These are phyloP conservation scores for Penicillium palitans DNA, from an alignment of 2,329 filamentous ascomycete genomes.

Conservation along the genomic window DNA sequence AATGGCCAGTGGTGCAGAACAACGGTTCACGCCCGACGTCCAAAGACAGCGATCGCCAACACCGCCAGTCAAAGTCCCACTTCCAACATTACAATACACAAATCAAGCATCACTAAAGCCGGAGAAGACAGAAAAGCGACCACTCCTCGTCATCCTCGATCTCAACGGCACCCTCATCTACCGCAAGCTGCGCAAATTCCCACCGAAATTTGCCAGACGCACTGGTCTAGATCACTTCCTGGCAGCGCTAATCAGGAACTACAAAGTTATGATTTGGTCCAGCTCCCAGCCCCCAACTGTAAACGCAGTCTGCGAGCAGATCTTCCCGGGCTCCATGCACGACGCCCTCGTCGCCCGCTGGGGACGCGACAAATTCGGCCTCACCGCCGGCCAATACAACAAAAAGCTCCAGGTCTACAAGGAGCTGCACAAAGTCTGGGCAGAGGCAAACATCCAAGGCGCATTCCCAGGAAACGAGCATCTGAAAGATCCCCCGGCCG, in stretches of 20 bases:
- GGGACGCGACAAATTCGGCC: conserved; percentile 73
- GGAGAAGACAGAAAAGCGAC: conserved; percentile 50
- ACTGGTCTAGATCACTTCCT: conserved; percentile 71
- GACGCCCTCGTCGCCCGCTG: conserved; percentile 67
- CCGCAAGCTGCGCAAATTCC: conserved; percentile 58
- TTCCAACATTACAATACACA: conserved; percentile 64
- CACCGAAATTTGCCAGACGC: conserved; percentile 62
- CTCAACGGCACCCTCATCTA: conserved; percentile 87
- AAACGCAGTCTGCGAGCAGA: conserved; percentile 53
- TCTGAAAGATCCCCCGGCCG: neutral
- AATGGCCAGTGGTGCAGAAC: conserved; percentile 3
- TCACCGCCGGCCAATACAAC: conserved; percentile 65
- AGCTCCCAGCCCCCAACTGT: conserved; percentile 78
- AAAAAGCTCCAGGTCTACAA: conserved; percentile 86
- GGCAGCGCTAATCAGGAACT: conserved; percentile 69
- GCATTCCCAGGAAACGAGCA: conserved; percentile 39
- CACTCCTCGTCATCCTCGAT: conserved; percentile 81
- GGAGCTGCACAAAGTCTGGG: conserved; percentile 73
- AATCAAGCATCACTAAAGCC: conserved; percentile 51
- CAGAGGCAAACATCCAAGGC: conserved; percentile 44
- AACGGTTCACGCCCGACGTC: conserved; percentile 1
- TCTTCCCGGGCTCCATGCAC: conserved; percentile 60
- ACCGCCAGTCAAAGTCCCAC: conserved; percentile 44
- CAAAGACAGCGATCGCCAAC: conserved; percentile 14
- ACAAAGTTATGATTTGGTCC: conserved; percentile 87